These are phyloP conservation scores for Paecilomyces formosus DNA, from an alignment of 2,329 filamentous ascomycete species.

Conservation along the genomic window DNA sequence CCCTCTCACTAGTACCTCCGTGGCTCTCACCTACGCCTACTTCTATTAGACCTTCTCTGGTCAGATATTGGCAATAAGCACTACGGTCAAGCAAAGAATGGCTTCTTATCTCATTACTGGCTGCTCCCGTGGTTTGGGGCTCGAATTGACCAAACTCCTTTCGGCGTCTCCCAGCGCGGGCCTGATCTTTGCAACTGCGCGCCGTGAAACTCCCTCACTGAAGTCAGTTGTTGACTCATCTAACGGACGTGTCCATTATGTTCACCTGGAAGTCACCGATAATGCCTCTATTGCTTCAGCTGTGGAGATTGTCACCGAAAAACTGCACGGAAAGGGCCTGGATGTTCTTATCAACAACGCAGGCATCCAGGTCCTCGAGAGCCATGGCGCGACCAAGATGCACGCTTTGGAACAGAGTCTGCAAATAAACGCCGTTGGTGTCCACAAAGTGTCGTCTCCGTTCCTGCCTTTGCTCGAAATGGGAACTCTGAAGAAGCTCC, in stretches of 20 bases:
- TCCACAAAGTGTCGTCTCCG: constrained; percentile 21
- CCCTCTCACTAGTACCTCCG: too few species aligned
- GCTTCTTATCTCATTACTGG: constrained; percentile 15
- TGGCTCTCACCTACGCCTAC: neutral
- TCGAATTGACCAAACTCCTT: constrained; percentile 14
- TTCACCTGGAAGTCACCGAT: constrained; percentile 29
- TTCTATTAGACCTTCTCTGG: too few species aligned
- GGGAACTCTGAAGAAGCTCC: constrained; percentile 27
- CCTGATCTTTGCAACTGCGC: neutral
- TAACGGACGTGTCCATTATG: constrained; percentile 18
- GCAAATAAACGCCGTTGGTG: constrained; percentile 25
- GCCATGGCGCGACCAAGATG: neutral
- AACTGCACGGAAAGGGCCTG: constrained; percentile 23
- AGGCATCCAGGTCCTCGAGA: constrained; percentile 11
- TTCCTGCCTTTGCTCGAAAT: constrained; percentile 21
- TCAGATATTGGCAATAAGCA: neutral
- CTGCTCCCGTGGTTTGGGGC: constrained; percentile 19
- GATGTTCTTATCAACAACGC: constrained; percentile 39
- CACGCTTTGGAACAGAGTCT: constrained; percentile 22
- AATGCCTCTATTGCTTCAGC: constrained; percentile 21
- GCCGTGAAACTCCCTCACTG: constrained; percentile 14
- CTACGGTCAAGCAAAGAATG: neutral
- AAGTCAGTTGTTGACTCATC: constrained; percentile 21
- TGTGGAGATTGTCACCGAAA: constrained; percentile 16
- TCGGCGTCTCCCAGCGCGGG: neutral